Conservation (phyloP, 495 filamentous ascomycete species). For the Ramalina peruviana region DNA sequence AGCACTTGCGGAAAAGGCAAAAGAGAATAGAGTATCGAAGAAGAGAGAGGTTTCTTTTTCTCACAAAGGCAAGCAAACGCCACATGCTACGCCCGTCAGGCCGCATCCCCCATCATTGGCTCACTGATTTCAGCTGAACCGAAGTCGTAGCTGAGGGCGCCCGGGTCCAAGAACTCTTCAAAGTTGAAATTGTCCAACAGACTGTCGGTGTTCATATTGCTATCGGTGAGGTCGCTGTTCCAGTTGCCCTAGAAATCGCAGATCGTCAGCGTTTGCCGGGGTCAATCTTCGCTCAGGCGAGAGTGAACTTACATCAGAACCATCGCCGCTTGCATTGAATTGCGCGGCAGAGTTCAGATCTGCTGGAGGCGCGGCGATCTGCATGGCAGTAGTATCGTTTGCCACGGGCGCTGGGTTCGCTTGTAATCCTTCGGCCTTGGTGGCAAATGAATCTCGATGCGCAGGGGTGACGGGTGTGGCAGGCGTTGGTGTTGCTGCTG, state of each 20-base stretch:
- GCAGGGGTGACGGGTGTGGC: conserved; percentile 79
- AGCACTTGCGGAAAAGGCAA: too few species aligned
- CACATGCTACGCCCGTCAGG: conserved; percentile 3
- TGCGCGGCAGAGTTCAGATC: conserved; percentile 23
- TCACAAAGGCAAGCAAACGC: background rate
- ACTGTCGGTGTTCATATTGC: conserved; percentile 39
- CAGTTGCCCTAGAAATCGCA: conserved; percentile 17
- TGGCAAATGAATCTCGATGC: conserved; percentile 48
- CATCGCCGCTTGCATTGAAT: conserved; percentile 17
- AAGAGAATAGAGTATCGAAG: background rate
- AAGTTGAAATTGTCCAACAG: conserved; percentile 93
- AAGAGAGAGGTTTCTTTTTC: background rate
- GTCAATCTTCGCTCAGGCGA: too few species aligned
- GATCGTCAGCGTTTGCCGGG: too few species aligned
- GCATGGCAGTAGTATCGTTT: conserved; percentile 26
- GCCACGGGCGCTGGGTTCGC: conserved; percentile 32
- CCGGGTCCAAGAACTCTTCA: conserved; percentile 71
- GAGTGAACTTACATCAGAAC: conserved; percentile 14
- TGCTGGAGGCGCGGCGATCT: conserved; percentile 30
- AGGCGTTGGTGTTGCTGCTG: conserved; percentile 64
- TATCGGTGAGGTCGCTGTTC: background rate
- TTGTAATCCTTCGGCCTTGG: conserved; percentile 32
- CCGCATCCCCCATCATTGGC: conserved; percentile 32
- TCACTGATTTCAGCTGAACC: conserved; percentile 32
- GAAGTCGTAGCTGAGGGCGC: conserved; percentile 37